Base-by-base conservation (phyloP, 805 yeast genomes). In the Yamadazyma philogaea region DNA sequence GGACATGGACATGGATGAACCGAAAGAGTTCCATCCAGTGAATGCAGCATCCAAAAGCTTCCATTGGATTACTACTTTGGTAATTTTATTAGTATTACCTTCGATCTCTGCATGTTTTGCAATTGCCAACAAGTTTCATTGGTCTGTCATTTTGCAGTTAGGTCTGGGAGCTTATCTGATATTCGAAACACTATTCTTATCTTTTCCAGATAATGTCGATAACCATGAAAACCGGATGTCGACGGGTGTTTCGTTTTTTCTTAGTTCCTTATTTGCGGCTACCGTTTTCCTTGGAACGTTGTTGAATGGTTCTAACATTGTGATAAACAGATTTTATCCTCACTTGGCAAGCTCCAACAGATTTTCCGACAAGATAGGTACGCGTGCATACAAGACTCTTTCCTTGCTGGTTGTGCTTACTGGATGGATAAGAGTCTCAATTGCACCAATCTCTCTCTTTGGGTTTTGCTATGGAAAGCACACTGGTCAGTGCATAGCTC, bases 401-500 rank as follows among this genome's bases (percentile, higher is more conserved):
- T 73, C 87, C 3, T 59, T 78, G 7, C 21, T 76, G 15, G 53
- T 68, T 3, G 75, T 72, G 0, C 43, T 81, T 10, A 70, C 79
- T 6, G 93, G 95, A 7, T 87, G 95, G 85, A 82, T 89, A 7
- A 81, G 87, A 49, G 75, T 78, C 24, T 81, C 89, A 39, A 65
- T 91, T 66, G 91, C 95, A 0, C 87, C 91, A 5, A 82, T 87
- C 34, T 84, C 96, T 1, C 57, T 89, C 48, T 78, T 87, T 49
- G 96, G 96, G 2, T 91, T 89, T 62, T 91, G 98, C 64, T 81
- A 87, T 52, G 85, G 76, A 4, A 72, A 61, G 27, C 93, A 87
- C 54, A 81, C 95, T 0, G 98, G 98, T 18, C 98, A 91, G 64
- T 91, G 98, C 61, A 77, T 89, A 31, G 98, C 98, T 0, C 98